Conservation (phyloP, 148 eudicot genomes). For the Spergularia marina region DNA sequence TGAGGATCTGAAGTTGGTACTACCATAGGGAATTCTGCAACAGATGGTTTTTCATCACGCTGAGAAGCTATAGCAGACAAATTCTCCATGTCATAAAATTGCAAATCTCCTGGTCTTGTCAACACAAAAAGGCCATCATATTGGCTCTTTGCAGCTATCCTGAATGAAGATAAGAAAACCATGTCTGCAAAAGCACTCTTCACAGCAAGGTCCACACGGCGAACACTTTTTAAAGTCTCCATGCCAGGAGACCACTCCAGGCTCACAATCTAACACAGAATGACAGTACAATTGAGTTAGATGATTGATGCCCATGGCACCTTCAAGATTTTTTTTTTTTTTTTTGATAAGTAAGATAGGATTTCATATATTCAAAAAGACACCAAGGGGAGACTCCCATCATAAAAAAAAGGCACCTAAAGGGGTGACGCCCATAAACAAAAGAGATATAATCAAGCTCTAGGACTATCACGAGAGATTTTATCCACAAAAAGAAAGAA, state of each 20-base stretch:
- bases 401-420: too few relatives aligned
- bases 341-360: too few relatives aligned
- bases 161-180: slow-evolving; percentile 46
- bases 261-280: slow-evolving; percentile 44
- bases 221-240: slow-evolving; percentile 51
- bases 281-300: slow-evolving; percentile 19
- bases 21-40: slow-evolving; percentile 42
- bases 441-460: too few relatives aligned
- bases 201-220: slow-evolving; percentile 62
- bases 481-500: too few relatives aligned
- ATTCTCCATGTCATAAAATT: slow-evolving; percentile 36
- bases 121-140: slow-evolving; percentile 59
- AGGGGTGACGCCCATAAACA: too few relatives aligned
- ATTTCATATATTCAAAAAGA: too few relatives aligned
- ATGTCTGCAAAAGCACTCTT: slow-evolving; percentile 66
- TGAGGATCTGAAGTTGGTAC: slow-evolving; percentile 53
- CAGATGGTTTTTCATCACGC: slow-evolving; percentile 41
- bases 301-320: slow-evolving; percentile 2
- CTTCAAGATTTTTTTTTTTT: too few relatives aligned
- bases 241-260: slow-evolving; percentile 74
- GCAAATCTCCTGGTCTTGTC: slow-evolving; percentile 66
- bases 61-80: slow-evolving; percentile 44
- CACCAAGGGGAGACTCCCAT: too few relatives aligned
- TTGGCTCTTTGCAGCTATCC: slow-evolving; percentile 36
- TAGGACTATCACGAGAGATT: too few relatives aligned